These are phyloP conservation scores for Mollisiaceae sp. DNA, from an alignment of 2,329 filamentous ascomycete genomes.

Conservation along the genomic window DNA sequence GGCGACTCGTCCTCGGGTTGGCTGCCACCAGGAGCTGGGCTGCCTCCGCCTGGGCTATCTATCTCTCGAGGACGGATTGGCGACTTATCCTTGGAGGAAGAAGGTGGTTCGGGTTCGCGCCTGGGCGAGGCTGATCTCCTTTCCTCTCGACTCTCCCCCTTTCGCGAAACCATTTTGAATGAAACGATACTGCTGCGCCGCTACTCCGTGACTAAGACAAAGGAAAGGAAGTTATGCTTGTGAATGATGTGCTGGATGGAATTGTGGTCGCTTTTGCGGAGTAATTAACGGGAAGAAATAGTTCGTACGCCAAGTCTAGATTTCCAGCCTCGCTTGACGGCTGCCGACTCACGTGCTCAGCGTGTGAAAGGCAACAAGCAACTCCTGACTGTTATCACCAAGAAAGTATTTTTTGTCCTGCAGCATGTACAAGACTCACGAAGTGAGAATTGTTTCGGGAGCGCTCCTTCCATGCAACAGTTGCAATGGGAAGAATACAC, in stretches of 20 bases:
- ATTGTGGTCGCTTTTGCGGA: conserved; percentile 3
- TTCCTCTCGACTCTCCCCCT: conserved; percentile 8
- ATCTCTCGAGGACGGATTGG: not conserved
- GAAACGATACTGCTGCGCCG: conserved; percentile 9
- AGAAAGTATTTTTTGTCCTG: no score
- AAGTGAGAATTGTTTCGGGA: no score
- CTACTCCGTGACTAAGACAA: conserved; percentile 21
- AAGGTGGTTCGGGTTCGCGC: not conserved
- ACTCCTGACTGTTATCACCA: no score
- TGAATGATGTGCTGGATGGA: not conserved
- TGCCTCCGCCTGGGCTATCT: not conserved
- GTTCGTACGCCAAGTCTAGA: not conserved
- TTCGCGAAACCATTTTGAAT: conserved; percentile 25
- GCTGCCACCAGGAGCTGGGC: conserved; percentile 6
- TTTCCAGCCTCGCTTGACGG: not conserved
- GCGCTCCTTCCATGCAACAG: no score
- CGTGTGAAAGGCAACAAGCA: no score
- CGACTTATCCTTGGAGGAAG: not conserved
- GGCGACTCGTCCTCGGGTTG: conserved; percentile 21
- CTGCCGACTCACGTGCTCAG: no score
- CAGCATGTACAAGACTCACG: no score
- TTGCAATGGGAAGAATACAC: not conserved
- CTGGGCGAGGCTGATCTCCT: conserved; percentile 22
- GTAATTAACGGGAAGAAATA: not conserved
- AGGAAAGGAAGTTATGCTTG: conserved; percentile 20